Evolutionary conservation across 2,329 filamentous ascomycete species (phyloP).

Genomic region (Hyphodiscus sp.): DNA sequence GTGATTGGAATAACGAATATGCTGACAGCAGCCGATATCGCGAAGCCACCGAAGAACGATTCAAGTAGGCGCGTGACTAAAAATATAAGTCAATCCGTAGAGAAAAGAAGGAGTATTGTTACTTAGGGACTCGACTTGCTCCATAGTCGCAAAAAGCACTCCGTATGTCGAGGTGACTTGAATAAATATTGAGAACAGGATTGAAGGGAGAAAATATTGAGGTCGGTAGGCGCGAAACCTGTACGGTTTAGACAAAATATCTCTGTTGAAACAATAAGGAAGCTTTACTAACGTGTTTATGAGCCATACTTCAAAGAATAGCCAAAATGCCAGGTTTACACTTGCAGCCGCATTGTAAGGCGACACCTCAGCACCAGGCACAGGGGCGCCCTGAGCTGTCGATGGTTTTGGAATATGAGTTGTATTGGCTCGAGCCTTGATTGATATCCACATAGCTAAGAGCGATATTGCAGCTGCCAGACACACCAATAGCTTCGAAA

Average conservation of each 20-base stretch:
- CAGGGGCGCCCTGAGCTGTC: constrained; percentile 4
- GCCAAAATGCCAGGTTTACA: constrained; percentile 7
- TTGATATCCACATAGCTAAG: not conserved
- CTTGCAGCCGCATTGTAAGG: constrained; percentile 6
- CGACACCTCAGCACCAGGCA: constrained; percentile 3
- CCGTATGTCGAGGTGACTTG: constrained; percentile 3
- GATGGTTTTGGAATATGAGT: not conserved
- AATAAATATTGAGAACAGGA: constrained; percentile 2
- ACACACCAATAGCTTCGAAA: not conserved
- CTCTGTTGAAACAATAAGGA: not conserved
- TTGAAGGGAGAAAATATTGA: constrained; percentile 6
- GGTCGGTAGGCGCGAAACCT: constrained; percentile 7
- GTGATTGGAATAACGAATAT: not conserved
- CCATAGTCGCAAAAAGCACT: constrained; percentile 3
- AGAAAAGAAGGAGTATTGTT: not conserved
- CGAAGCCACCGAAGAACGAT: not conserved
- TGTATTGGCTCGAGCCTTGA: not conserved
- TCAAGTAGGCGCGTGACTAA: not conserved
- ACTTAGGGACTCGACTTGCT: constrained; percentile 4
- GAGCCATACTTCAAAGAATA: constrained; percentile 9
- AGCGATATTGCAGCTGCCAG: not conserved
- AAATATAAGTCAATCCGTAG: not conserved
- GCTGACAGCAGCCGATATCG: not conserved
- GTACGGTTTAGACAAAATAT: not conserved
- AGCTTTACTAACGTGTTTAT: constrained; percentile 3